phyloP scores from a whole-genome alignment of 2,329 filamentous ascomycete genomes.

The Calonectria pteridis region DNA sequence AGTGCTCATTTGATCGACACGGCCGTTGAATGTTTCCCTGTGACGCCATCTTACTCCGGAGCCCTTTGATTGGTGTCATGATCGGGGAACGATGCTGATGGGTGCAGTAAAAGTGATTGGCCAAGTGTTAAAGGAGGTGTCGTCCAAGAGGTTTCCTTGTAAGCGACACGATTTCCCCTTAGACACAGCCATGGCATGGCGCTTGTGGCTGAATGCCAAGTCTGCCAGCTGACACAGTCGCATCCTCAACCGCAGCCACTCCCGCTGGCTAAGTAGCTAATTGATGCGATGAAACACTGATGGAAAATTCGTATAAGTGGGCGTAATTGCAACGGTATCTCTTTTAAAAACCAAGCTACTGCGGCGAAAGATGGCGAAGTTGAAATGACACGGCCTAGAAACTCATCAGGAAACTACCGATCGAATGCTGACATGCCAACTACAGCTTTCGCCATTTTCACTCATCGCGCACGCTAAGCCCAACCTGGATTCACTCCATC shows the following conservation, averaged over 20 bases:
- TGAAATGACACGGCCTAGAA: not conserved
- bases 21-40: not conserved
- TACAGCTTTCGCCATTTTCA: not conserved
- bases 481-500: not conserved
- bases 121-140: not conserved
- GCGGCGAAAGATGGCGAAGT: too few species aligned
- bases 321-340: not conserved
- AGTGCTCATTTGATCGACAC: not conserved
- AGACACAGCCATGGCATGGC: too few species aligned
- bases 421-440: too few species aligned
- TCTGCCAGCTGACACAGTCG: not conserved
- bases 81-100: not conserved
- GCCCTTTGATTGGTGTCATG: not conserved
- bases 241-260: not conserved
- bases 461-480: not conserved
- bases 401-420: not conserved
- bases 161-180: not conserved
- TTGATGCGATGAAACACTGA: not conserved
- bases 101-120: not conserved
- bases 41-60: not conserved
- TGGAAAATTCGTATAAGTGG: not conserved
- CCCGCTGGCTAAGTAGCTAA: not conserved
- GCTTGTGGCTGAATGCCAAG: not conserved
- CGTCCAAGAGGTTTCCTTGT: not conserved
- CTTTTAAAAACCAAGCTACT: not conserved